phyloP scores from a whole-genome alignment of 768 basidiomycete genomes.

The Hypholoma sublateritium region DNA sequence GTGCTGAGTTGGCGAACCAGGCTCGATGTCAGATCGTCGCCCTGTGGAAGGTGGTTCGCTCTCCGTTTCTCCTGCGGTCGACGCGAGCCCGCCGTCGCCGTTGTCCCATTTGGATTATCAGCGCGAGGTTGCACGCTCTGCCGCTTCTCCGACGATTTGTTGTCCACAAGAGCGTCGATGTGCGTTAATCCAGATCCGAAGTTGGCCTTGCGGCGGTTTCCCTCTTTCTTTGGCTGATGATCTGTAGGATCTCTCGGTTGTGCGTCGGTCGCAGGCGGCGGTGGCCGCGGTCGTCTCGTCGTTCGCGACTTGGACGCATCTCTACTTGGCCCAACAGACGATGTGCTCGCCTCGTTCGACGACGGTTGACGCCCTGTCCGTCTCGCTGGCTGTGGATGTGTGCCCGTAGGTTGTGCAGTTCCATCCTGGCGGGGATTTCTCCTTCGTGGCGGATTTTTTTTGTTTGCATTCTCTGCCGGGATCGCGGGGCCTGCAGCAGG shows the following conservation, averaged over 20 bases:
- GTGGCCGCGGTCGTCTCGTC: constrained; percentile 1
- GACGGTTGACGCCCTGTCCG: neutral
- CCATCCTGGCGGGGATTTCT: neutral
- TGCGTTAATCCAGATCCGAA: constrained; percentile 26
- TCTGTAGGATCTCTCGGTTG: neutral
- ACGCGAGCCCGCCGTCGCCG: neutral
- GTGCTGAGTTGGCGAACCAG: constrained; percentile 66
- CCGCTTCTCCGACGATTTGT: neutral
- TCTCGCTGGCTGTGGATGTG: neutral
- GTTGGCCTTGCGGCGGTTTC: constrained; percentile 20
- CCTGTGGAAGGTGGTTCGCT: constrained; percentile 18
- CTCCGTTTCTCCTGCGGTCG: constrained; percentile 1
- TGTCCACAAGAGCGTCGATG: constrained; percentile 2
- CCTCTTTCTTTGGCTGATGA: constrained; percentile 3
- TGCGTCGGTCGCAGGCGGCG: neutral
- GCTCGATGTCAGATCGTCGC: constrained; percentile 73
- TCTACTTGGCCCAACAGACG: constrained; percentile 6
- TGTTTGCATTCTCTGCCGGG: neutral
- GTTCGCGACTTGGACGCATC: constrained; percentile 5
- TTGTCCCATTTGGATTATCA: neutral
- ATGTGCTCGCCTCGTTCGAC: constrained; percentile 13
- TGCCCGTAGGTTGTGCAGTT: neutral
- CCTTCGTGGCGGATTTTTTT: neutral
- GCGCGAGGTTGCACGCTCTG: neutral
- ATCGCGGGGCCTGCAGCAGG: neutral